Evolutionary conservation across 495 filamentous ascomycete species (phyloP).

Genomic region (Daldinia childiae): DNA sequence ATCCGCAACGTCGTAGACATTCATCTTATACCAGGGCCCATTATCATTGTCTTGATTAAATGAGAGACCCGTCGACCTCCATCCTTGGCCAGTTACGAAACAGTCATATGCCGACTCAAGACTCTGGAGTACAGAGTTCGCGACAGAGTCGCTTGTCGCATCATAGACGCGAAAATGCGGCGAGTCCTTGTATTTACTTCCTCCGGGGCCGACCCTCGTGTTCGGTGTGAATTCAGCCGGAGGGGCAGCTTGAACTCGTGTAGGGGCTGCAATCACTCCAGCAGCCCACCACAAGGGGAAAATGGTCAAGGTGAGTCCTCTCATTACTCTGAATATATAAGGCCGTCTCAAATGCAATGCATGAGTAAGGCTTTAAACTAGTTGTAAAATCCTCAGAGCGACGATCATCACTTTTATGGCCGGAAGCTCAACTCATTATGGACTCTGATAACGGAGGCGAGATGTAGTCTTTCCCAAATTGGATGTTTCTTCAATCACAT

Average conservation of each 20-base stretch:
- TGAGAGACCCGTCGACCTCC: slow-evolving; percentile 54
- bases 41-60: slow-evolving; percentile 49
- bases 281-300: slow-evolving; percentile 25
- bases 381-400: slow-evolving; percentile 2
- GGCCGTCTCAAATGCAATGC: background rate
- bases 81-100: slow-evolving; percentile 53
- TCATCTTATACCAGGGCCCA: slow-evolving; percentile 56
- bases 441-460: slow-evolving; percentile 18
- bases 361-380: slow-evolving; percentile 2
- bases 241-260: slow-evolving; percentile 27
- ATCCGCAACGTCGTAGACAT: slow-evolving; percentile 52
- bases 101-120: slow-evolving; percentile 57
- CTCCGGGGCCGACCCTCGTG: slow-evolving; percentile 51
- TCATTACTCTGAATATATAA: slow-evolving; percentile 11
- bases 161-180: slow-evolving; percentile 58
- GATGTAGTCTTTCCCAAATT: slow-evolving; percentile 16
- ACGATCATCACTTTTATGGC: slow-evolving; percentile 32
- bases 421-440: background rate
- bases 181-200: slow-evolving; percentile 51
- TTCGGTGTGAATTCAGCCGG: slow-evolving; percentile 54
- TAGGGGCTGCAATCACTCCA: slow-evolving; percentile 20
- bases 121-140: slow-evolving; percentile 45
- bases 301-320: slow-evolving; percentile 7
- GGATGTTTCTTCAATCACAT: slow-evolving; percentile 10
- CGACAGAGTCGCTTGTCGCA: slow-evolving; percentile 40